Evolutionary conservation across 2,329 filamentous ascomycete genomes (phyloP), one percentile per base, ranked within the genome.

Genomic region (Periconia sp.): DNA sequence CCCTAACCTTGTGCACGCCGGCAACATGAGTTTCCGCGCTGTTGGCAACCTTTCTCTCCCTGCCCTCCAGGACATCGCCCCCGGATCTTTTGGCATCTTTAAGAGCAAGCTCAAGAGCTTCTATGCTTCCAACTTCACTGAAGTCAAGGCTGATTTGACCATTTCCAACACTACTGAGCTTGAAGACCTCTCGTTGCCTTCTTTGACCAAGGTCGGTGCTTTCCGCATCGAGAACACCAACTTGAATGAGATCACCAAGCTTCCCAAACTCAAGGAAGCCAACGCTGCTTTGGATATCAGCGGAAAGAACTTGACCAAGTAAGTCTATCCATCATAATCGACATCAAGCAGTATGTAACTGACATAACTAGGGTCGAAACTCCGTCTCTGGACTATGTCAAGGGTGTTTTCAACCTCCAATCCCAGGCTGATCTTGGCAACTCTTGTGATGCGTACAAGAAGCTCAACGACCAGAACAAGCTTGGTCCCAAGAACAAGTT

Each of bases 211-310:
- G 50, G 83, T 96, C 67, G 85, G 83, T 63, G 92, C 91, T 73
- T 84, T 96, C 73, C 86, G 89, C 64, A 85, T 99, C 70, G 88
- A 90, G 77, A 96, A 96, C 85, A 97, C 97, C 56, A 79, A 81
- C 52, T 83, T 97, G 33, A 64, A 76, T 52, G 72, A 78, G 56
- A 81, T 97, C 52, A 76, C 83, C 60, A 85, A 85, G 33, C 89
- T 97, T 77, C 81, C 83, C 57, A 72, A 80, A 60, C 83, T 99
- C 27, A 71, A 83, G 70, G 83, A 79, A 51, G 85, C 97, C 54
- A 83, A 64, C 60, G 93, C 92, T 78, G 91, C 91, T 66, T 81
- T 97, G 70, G 88, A 91, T 74, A 85, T 96, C 74, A 86, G 87
- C 66, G 94, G 94, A 68, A 37, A 37, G 33, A 89, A 86, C 79